Conservation (phyloP, 2,329 filamentous ascomycete genomes). For the Epichloe coenophiala region DNA sequence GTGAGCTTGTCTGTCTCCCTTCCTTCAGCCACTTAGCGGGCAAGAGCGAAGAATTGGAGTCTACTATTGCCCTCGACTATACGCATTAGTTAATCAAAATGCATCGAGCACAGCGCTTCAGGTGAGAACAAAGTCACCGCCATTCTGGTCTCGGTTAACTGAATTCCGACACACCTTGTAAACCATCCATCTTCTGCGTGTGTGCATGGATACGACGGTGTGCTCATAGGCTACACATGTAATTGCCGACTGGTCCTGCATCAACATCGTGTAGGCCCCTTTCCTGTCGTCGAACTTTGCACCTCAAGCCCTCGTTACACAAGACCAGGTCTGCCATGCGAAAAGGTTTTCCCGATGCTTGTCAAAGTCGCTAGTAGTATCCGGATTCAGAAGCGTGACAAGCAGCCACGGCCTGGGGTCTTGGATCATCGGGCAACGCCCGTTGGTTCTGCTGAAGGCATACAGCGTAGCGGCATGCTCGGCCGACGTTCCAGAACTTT, state of each 20-base stretch:
- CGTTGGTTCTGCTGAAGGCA: neutral
- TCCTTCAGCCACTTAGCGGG: neutral
- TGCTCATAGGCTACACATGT: neutral
- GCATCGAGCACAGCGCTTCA: neutral
- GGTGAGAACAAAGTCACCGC: conserved; percentile 1
- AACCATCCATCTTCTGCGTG: conserved; percentile 1
- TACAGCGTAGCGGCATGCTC: neutral
- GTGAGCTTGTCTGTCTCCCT: neutral
- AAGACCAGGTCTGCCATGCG: conserved; percentile 4
- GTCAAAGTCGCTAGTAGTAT: conserved; percentile 5
- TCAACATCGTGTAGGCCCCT: conserved; percentile 1
- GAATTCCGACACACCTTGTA: neutral
- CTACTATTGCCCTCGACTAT: neutral
- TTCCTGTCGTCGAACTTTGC: neutral
- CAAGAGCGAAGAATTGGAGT: neutral
- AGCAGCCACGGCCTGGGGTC: neutral
- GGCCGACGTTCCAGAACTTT: conserved; percentile 2
- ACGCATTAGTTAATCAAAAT: neutral
- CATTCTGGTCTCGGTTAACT: conserved; percentile 6
- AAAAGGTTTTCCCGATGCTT: conserved; percentile 2
- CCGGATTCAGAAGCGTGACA: conserved; percentile 3
- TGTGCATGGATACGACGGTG: neutral
- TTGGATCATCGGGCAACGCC: neutral
- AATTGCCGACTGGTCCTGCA: neutral
- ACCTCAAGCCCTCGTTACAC: conserved; percentile 1